A percentile compares a stretch with the other conserved stretches of the same genome.
These are phyloP conservation scores for Boletus fagicola DNA, from an alignment of 768 basidiomycete species.

Conservation along the genomic window DNA sequence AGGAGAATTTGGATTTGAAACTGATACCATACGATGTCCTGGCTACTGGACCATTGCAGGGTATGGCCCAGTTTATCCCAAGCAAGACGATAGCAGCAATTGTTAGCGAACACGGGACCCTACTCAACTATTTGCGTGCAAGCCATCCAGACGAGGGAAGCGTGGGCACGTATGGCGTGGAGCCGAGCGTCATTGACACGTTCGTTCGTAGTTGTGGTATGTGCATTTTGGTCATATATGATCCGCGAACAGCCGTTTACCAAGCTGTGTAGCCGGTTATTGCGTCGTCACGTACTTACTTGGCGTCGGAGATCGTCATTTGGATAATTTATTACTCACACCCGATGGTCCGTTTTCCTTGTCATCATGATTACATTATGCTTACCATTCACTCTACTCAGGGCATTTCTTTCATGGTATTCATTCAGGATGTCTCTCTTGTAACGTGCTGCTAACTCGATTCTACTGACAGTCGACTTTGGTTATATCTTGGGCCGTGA, in stretches of 20 bases:
- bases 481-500: constrained; percentile 98
- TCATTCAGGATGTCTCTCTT: constrained; percentile 8
- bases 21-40: constrained; percentile 90
- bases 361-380: neutral
- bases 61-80: constrained; percentile 95
- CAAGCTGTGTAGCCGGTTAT: constrained; percentile 73
- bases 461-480: constrained; percentile 73
- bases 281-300: constrained; percentile 96
- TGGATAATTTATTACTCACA: constrained; percentile 90
- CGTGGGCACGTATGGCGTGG: constrained; percentile 92
- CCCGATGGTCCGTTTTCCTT: constrained; percentile 67
- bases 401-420: constrained; percentile 96
- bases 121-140: constrained; percentile 85
- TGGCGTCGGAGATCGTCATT: constrained; percentile 95
- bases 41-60: constrained; percentile 87
- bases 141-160: constrained; percentile 93
- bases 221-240: constrained; percentile 30
- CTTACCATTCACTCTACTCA: constrained; percentile 23
- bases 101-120: constrained; percentile 84
- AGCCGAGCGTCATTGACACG: constrained; percentile 91
- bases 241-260: constrained; percentile 9
- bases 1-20: constrained; percentile 93
- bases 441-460: constrained; percentile 8
- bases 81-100: constrained; percentile 96
- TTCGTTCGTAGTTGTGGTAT: constrained; percentile 95